Percentiles rank a stretch among this genome's conserved stretches.
phyloP scores from a whole-genome alignment of 768 basidiomycete genomes.

The Wakefieldia striispora region DNA sequence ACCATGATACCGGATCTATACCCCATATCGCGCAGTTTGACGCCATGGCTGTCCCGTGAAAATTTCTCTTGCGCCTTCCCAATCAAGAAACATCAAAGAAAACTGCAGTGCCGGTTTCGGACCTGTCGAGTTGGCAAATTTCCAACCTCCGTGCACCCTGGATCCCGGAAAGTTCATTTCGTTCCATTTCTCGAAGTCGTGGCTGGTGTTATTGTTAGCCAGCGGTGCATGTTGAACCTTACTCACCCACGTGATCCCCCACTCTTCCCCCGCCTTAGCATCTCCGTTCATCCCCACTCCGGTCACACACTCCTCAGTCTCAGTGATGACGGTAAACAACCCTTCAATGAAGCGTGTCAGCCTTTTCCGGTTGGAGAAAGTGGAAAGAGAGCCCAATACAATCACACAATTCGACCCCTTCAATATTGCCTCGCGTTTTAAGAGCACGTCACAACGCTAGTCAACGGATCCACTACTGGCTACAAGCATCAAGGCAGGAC shows the following conservation, averaged over 20 bases:
- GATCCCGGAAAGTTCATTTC: slow-evolving; percentile 6
- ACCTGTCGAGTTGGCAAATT: slow-evolving; percentile 6
- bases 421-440: slow-evolving; percentile 12
- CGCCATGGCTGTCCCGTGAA: slow-evolving; percentile 16
- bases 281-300: background rate
- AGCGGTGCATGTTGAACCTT: slow-evolving; percentile 23
- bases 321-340: background rate
- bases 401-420: background rate
- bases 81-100: slow-evolving; percentile 34
- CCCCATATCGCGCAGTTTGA: slow-evolving; percentile 1
- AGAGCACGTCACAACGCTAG: background rate
- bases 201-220: slow-evolving; percentile 20
- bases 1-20: slow-evolving; percentile 27
- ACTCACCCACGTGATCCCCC: background rate
- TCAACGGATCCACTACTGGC: slow-evolving; percentile 10
- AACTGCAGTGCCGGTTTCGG: slow-evolving; percentile 16
- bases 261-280: background rate
- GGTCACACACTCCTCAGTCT: background rate
- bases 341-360: background rate
- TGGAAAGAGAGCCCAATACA: background rate
- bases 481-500: slow-evolving; percentile 2
- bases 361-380: background rate
- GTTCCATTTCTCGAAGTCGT: slow-evolving; percentile 11
- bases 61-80: slow-evolving; percentile 23
- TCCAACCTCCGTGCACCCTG: slow-evolving; percentile 5